Conservation (phyloP, 1,284 basidiomycete genomes). For the Pseudozyma pruni region DNA sequence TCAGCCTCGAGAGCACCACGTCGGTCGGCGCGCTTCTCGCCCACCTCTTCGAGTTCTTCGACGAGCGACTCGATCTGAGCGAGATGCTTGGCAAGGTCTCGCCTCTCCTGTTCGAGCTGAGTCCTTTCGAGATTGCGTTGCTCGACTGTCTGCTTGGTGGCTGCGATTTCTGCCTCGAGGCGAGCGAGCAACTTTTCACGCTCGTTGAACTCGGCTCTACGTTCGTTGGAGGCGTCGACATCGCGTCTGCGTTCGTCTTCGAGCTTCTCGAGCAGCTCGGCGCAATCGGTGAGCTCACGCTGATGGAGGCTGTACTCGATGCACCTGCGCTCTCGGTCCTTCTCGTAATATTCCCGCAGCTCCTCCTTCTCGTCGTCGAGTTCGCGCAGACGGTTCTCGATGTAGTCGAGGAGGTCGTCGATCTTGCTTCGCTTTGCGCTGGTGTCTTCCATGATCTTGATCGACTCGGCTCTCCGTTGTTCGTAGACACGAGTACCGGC, state of each 20-base stretch:
- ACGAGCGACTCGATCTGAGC: constrained; percentile 81
- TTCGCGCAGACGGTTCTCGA: constrained; percentile 87
- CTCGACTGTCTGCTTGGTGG: constrained; percentile 77
- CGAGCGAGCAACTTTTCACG: constrained; percentile 79
- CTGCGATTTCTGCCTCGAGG: constrained; percentile 79
- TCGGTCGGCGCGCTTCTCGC: constrained; percentile 66
- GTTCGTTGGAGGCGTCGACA: constrained; percentile 81
- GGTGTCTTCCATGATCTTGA: constrained; percentile 97
- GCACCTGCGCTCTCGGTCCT: constrained; percentile 92
- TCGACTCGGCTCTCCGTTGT: constrained; percentile 87
- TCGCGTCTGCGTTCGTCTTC: constrained; percentile 77
- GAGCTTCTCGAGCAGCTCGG: constrained; percentile 80
- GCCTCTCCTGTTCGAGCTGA: constrained; percentile 78
- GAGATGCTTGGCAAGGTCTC: constrained; percentile 71
- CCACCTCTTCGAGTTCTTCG: constrained; percentile 76
- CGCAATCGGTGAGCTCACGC: constrained; percentile 88
- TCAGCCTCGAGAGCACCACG: constrained; percentile 74
- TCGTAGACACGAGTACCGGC: constrained; percentile 99
- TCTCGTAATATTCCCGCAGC: constrained; percentile 92
- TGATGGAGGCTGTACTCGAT: constrained; percentile 95
- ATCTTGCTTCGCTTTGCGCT: constrained; percentile 92
- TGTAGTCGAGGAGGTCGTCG: constrained; percentile 86
- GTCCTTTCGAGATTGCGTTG: constrained; percentile 77
- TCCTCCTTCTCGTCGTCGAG: constrained; percentile 98
- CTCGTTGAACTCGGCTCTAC: constrained; percentile 81